Evolutionary conservation across 1,284 basidiomycete species (phyloP), one percentile per base, ranked within the genome.

Genomic region (Dichomitus squalens): DNA sequence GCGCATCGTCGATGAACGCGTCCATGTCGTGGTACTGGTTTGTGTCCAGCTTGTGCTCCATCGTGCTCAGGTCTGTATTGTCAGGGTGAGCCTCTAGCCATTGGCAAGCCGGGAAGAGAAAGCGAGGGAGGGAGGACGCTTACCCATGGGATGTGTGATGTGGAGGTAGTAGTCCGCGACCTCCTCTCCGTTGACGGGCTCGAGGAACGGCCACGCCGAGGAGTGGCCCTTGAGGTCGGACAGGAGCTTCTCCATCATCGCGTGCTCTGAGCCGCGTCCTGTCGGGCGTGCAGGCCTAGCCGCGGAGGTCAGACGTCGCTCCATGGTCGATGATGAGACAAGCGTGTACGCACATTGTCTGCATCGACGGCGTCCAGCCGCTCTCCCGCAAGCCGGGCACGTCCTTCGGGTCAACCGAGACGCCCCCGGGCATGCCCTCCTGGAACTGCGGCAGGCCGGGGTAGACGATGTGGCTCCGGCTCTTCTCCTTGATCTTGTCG

Each of bases 71-170:
- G 72, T 99, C 96, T 95, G 68, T 25, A 25, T 18, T 2, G 34
- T 31, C 34, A 49, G 21, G 0, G 47, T 21, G 33, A 33, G 23
- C 21, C 12, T 33, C 31, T 16, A 48, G 27, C 46, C 3, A 4
- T 5, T 23, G 43, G 8, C 25, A 16, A 44, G 1, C 12, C 7
- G 25, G 43, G 25, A 44, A 7, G 39, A 12, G 39, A 27, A 27
- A 7, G 23, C 5, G 29, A 20, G 35, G 33, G 25, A 33, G 25
- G 12, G 21, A 18, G 27, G 27, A 5, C 16, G 77, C 86, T 58
- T 65, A 95, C 95, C 96, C 96, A 99, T 98, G 0, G 96, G 96
- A 55, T 90, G 79, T 68, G 88, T 91, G 72, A 98, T 91, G 51
- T 95, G 88, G 18, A 93, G 87, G 72, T 95, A 94, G 71, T 99